A percentile compares a stretch with the other conserved stretches of the same genome.
phyloP scores from a whole-genome alignment of 2,329 filamentous ascomycete genomes.

The Onygena corvina region DNA sequence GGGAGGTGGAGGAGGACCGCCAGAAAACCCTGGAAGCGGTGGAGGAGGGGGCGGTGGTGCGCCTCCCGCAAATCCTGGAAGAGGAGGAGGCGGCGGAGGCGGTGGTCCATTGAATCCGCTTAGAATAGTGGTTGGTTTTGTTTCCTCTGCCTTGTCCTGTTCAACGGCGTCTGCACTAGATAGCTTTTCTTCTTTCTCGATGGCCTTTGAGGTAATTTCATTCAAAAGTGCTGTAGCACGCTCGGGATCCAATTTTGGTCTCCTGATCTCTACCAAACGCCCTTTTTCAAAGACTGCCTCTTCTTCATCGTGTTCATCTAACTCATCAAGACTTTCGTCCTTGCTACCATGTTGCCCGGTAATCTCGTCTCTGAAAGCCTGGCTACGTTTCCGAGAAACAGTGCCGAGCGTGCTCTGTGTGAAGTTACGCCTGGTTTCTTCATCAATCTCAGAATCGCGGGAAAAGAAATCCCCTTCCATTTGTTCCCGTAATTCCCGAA shows the following conservation, averaged over 20 bases:
- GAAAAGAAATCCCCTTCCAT: conserved; percentile 61
- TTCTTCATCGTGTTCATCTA: conserved; percentile 47
- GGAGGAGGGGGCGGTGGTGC: conserved; percentile 31
- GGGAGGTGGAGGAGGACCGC: conserved; percentile 39
- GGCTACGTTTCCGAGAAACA: conserved; percentile 47
- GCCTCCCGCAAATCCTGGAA: conserved; percentile 31
- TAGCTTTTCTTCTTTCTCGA: conserved; percentile 59
- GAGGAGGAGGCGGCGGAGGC: conserved; percentile 39
- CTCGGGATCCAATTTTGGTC: conserved; percentile 52
- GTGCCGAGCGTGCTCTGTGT: conserved; percentile 63
- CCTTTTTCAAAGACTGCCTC: conserved; percentile 65
- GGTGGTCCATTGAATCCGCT: conserved; percentile 28
- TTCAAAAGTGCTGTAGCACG: conserved; percentile 55
- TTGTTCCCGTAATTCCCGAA: conserved; percentile 82
- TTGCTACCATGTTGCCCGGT: conserved; percentile 28
- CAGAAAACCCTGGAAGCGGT: conserved; percentile 29
- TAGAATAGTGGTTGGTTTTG: conserved; percentile 11
- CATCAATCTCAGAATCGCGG: conserved; percentile 39
- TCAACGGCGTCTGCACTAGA: conserved; percentile 38
- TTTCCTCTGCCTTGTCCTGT: conserved; percentile 4
- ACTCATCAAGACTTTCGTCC: conserved; percentile 42
- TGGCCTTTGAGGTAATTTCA: conserved; percentile 65
- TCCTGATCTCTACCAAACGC: conserved; percentile 59
- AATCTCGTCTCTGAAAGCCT: conserved; percentile 29
- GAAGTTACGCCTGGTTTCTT: conserved; percentile 50